A percentile compares a stretch with the other conserved stretches of the same genome.
Conservation (phyloP, 2,329 filamentous ascomycete genomes). For the Cercospora sojina region DNA sequence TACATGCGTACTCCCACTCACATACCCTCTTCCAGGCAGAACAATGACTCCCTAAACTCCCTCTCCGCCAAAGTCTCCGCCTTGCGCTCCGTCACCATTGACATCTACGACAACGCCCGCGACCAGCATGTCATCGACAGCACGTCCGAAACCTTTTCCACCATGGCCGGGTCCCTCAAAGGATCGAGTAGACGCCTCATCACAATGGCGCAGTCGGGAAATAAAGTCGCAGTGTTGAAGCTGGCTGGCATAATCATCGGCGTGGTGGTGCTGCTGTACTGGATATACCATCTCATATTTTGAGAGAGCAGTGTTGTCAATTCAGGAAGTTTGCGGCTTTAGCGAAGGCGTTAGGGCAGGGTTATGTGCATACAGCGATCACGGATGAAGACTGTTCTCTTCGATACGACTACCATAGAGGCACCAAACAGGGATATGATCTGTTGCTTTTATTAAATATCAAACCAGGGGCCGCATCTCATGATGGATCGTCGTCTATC, state of each 20-base stretch:
- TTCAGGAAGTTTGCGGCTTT: neutral
- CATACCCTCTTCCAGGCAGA: constrained; percentile 60
- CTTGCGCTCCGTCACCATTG: constrained; percentile 87
- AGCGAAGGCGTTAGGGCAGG: constrained; percentile 4
- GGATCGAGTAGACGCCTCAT: constrained; percentile 79
- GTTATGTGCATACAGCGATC: neutral
- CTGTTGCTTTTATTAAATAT: neutral
- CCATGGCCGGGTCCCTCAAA: constrained; percentile 77
- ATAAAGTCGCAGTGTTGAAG: constrained; percentile 88
- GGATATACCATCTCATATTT: constrained; percentile 50
- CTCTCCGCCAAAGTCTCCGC: constrained; percentile 88
- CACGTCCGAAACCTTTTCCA: constrained; percentile 87
- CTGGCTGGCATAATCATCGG: constrained; percentile 79
- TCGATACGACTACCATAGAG: neutral
- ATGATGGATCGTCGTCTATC: neutral
- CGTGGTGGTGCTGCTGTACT: constrained; percentile 72
- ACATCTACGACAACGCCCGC: constrained; percentile 96
- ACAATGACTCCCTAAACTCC: constrained; percentile 90
- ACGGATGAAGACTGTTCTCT: neutral
- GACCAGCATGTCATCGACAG: constrained; percentile 85
- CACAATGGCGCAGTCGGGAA: constrained; percentile 86
- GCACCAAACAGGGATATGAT: neutral
- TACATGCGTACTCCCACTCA: constrained; percentile 18
- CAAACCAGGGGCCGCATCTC: neutral
- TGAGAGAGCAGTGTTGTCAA: constrained; percentile 18